Evolutionary conservation across 345 rosid genomes (phyloP).

Genomic region (Linum usitatissimum): DNA sequence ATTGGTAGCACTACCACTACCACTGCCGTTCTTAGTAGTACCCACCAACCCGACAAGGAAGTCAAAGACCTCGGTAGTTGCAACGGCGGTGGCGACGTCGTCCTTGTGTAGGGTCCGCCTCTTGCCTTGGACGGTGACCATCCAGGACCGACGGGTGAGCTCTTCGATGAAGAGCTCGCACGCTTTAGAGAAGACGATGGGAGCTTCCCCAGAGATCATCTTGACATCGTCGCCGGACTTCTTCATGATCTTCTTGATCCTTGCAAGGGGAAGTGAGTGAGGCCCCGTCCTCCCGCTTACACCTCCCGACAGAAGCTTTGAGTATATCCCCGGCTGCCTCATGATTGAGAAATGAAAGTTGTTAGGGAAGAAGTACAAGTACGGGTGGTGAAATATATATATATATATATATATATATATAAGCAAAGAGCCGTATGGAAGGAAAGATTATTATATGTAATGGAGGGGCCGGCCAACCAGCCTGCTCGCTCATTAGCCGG

Average conservation of each 20-base stretch:
- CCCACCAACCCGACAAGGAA: constrained; percentile 30
- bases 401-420: no score
- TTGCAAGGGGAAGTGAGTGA: constrained; percentile 46
- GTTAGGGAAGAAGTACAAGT: no score
- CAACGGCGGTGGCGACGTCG: constrained; percentile 52
- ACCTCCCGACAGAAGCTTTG: constrained; percentile 30
- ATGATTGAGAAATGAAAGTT: constrained; percentile 8
- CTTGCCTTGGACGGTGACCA: constrained; percentile 41
- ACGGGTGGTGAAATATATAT: no score
- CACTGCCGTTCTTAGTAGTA: background rate
- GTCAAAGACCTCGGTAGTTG: constrained; percentile 43
- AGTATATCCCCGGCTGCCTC: constrained; percentile 53
- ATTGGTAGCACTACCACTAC: background rate
- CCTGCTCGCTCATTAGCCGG: no score
- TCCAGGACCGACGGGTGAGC: constrained; percentile 47
- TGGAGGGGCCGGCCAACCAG: no score
- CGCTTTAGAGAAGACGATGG: constrained; percentile 49
- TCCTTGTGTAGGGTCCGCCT: constrained; percentile 49
- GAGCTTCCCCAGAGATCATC: constrained; percentile 63
- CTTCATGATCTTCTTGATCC: constrained; percentile 78
- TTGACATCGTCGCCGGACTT: constrained; percentile 45
- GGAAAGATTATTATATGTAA: no score
- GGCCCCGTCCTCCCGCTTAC: constrained; percentile 29
- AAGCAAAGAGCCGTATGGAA: no score
- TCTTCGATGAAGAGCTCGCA: constrained; percentile 59